Evolutionary conservation across 2,329 filamentous ascomycete genomes (phyloP).

Genomic region (Cladosporium sp.): DNA sequence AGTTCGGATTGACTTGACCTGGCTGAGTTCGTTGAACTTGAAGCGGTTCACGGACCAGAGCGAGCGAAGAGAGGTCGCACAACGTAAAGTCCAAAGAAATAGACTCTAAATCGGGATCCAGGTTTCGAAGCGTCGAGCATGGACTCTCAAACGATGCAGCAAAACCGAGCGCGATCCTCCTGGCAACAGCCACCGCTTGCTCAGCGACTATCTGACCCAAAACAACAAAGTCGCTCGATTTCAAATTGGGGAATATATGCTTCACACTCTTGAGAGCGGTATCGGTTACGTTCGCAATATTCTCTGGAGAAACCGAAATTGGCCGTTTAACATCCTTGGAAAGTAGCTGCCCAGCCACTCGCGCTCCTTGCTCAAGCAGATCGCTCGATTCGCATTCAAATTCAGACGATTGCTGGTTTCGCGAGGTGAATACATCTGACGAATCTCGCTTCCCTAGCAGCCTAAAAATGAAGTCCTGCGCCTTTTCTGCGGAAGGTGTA

Average conservation of each 20-base stretch:
- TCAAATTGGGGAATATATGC: conserved; percentile 19
- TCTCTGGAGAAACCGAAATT: background rate
- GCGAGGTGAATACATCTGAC: background rate
- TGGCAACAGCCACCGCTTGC: conserved; percentile 20
- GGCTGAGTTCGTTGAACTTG: conserved; percentile 13
- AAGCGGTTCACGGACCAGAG: conserved; percentile 22
- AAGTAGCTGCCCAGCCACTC: background rate
- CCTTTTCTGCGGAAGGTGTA: background rate
- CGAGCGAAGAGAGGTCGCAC: conserved; percentile 26
- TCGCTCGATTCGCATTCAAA: background rate
- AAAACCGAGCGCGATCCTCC: background rate
- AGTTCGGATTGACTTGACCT: conserved; percentile 15
- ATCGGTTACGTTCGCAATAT: no score
- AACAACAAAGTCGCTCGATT: conserved; percentile 26
- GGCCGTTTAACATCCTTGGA: background rate
- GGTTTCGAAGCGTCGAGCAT: background rate
- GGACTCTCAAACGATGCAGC: background rate
- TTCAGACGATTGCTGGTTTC: background rate
- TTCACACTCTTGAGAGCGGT: background rate
- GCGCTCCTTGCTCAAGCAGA: background rate
- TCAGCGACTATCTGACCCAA: conserved; percentile 33
- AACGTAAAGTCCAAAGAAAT: conserved; percentile 15
- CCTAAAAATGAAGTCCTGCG: conserved; percentile 7
- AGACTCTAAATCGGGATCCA: conserved; percentile 5
- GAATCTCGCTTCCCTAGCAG: conserved; percentile 11